Evolutionary conservation across 2,329 filamentous ascomycete species (phyloP), one percentile per base, ranked within the genome.

Genomic region (Colletotrichum agaves): DNA sequence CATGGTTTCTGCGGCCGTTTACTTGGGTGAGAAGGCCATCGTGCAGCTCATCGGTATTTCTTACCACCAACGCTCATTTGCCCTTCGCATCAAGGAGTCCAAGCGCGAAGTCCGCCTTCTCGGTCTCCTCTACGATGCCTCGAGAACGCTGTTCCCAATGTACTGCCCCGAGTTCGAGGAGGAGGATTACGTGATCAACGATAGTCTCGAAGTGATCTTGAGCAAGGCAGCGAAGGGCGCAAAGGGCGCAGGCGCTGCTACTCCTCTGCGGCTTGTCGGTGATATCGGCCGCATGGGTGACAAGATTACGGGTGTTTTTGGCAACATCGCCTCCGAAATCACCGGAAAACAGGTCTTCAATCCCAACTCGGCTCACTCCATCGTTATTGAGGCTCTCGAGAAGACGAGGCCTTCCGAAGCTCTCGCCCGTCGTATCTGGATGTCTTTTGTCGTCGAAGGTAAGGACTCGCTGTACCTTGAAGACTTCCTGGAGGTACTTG

Each of bases 321-420:
- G 96, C 23, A 96, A 97, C 74, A 89, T 98, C 57, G 95, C 96
- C 1, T 93, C 93, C 2, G 96, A 98, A 75, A 94, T 99, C 68
- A 97, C 96, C 0, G 96, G 96, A 71, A 97, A 97, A 81, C 90
- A 97, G 74, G 91, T 98, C 21, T 97, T 98, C 82, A 97, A 98
- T 78, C 91, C 93, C 13, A 95, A 93, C 74, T 92, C 94, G 5
- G 90, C 94, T 1, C 94, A 98, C 77, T 96, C 93, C 0, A 89
- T 98, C 55, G 93, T 98, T 5, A 85, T 97, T 12, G 90, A 97
- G 76, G 96, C 95, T 8, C 84, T 98, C 35, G 94, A 98, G 79
- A 95, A 93, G 81, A 89, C 88, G 47, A 85, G 87, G 67, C 92
- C 93, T 6, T 93, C 94, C 0, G 94, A 98, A 77, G 96, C 96